phyloP scores from a whole-genome alignment of 495 filamentous ascomycete species.

The Jackrogersella multiformis region DNA sequence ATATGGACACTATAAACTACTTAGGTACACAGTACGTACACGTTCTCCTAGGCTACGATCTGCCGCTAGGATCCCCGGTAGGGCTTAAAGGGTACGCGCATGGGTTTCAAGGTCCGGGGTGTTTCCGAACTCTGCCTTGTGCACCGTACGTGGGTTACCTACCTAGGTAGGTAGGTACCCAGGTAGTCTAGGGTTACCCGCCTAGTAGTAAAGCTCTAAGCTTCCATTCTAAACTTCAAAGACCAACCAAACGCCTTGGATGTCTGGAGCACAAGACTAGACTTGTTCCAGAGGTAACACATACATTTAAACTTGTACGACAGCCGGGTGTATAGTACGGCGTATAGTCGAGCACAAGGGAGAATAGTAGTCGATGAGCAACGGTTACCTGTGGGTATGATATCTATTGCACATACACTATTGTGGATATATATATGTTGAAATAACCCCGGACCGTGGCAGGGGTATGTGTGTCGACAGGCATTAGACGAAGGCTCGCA shows the following conservation, averaged over 20 bases:
- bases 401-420: too few species aligned
- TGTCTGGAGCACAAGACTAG: conserved; percentile 4
- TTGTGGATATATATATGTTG: background rate
- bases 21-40: background rate
- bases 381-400: background rate
- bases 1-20: background rate
- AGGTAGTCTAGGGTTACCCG: background rate
- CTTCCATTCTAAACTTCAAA: too few species aligned
- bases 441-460: background rate
- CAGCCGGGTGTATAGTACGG: too few species aligned
- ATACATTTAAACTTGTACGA: conserved; percentile 18
- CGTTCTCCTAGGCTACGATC: conserved; percentile 4
- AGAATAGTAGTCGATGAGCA: background rate
- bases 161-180: too few species aligned
- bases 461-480: background rate
- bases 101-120: conserved; percentile 3
- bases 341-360: background rate
- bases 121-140: background rate
- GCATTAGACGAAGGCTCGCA: background rate
- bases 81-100: background rate
- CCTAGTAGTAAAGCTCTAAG: conserved; percentile 17
- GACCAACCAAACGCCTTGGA: background rate
- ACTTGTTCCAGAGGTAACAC: background rate
- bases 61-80: conserved; percentile 22
- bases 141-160: background rate